These are phyloP conservation scores for Limtongia smithiae DNA, from an alignment of 805 yeast species.

Conservation along the genomic window DNA sequence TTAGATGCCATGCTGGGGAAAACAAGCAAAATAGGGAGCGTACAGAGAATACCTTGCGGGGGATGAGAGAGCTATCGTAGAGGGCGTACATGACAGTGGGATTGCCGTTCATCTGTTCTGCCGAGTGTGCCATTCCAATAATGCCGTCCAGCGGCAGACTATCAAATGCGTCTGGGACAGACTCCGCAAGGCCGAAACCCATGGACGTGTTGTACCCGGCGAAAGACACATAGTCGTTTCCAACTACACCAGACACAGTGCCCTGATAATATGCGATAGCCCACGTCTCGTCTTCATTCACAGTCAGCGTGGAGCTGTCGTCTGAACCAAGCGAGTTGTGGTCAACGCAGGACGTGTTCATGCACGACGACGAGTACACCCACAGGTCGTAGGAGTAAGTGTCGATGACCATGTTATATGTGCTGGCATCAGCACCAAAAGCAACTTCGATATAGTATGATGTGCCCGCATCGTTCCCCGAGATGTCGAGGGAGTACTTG, in stretches of 20 bases:
- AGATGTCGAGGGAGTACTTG: conserved; percentile 17
- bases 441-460: conserved; percentile 32
- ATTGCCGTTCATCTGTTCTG: conserved; percentile 38
- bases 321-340: conserved; percentile 24
- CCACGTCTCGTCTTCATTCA: conserved; percentile 38
- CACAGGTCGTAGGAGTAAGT: conserved; percentile 65
- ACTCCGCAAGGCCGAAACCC: conserved; percentile 51
- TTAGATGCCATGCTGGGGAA: too few species aligned
- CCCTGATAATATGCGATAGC: conserved; percentile 53
- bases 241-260: conserved; percentile 49
- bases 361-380: conserved; percentile 56
- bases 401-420: conserved; percentile 54
- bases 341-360: conserved; percentile 44
- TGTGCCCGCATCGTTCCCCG: conserved; percentile 33
- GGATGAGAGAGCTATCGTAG: conserved; percentile 29
- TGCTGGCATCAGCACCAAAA: conserved; percentile 31
- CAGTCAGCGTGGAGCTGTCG: conserved; percentile 19
- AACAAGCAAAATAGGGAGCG: too few species aligned
- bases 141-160: conserved; percentile 53
- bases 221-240: conserved; percentile 40
- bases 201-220: conserved; percentile 40
- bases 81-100: conserved; percentile 33
- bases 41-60: conserved; percentile 44
- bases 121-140: conserved; percentile 53
- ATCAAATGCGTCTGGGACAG: conserved; percentile 53